Conservation (phyloP, 1,284 basidiomycete genomes). For the Malassezia furfur region DNA sequence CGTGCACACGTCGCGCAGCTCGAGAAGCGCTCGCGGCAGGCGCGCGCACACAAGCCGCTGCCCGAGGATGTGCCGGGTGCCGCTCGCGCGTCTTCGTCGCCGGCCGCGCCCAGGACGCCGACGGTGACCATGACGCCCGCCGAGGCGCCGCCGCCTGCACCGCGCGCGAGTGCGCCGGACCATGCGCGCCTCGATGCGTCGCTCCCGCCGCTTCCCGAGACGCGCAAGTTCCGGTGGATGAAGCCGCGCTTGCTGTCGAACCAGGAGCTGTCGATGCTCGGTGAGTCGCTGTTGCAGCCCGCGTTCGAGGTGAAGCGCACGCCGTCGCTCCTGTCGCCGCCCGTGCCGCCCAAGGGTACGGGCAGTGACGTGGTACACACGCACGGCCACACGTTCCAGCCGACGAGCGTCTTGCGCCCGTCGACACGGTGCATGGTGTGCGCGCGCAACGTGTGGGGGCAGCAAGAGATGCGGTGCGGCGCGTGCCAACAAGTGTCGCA, state of each 20-base stretch:
- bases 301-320: conserved; percentile 3
- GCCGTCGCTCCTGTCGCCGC: conserved; percentile 11
- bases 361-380: background rate
- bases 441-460: conserved; percentile 96
- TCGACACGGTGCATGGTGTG: conserved; percentile 80
- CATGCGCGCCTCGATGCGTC: conserved; percentile 7
- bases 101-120: background rate
- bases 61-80: background rate
- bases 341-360: conserved; percentile 19
- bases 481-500: conserved; percentile 38
- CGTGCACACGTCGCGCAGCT: background rate
- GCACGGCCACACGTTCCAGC: conserved; percentile 72
- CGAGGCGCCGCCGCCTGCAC: background rate
- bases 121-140: background rate
- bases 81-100: background rate
- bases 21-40: background rate
- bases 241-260: conserved; percentile 3
- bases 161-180: background rate
- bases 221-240: conserved; percentile 17
- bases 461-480: conserved; percentile 73
- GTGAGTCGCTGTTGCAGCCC: conserved; percentile 11
- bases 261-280: conserved; percentile 4
- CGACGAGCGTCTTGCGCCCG: conserved; percentile 75
- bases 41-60: background rate
- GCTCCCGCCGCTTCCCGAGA: conserved; percentile 6